Conservation (phyloP, 1,284 basidiomycete species). For the Malassezia sp. region DNA sequence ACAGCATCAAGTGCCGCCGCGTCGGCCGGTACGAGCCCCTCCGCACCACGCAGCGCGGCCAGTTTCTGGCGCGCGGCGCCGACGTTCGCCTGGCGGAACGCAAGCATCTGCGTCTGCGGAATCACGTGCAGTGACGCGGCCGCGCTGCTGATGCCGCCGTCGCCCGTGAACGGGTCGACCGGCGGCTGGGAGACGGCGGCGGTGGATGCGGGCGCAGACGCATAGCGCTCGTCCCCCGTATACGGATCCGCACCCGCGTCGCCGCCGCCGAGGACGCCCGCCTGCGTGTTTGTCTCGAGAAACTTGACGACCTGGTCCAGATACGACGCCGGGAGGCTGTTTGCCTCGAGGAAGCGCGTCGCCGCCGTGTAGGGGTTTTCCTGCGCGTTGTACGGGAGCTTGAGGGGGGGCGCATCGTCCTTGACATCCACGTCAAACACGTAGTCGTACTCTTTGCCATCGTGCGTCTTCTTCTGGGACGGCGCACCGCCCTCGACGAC, state of each 20-base stretch:
- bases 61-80: slow-evolving; percentile 72
- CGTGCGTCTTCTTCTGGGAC: slow-evolving; percentile 69
- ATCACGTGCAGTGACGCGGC: slow-evolving; percentile 27
- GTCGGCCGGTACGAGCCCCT: slow-evolving; percentile 57
- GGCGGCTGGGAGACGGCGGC: slow-evolving; percentile 43
- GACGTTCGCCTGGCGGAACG: slow-evolving; percentile 81
- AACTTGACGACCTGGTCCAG: slow-evolving; percentile 84
- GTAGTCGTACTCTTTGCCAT: slow-evolving; percentile 90
- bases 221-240: slow-evolving; percentile 67
- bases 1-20: slow-evolving; percentile 60
- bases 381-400: slow-evolving; percentile 71
- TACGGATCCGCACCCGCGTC: slow-evolving; percentile 71
- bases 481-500: slow-evolving; percentile 87
- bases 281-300: slow-evolving; percentile 75
- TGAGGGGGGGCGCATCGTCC: slow-evolving; percentile 81
- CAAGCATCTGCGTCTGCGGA: slow-evolving; percentile 48
- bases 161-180: slow-evolving; percentile 29
- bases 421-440: slow-evolving; percentile 96
- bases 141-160: slow-evolving; percentile 29
- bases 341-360: slow-evolving; percentile 69
- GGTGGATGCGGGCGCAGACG: slow-evolving; percentile 46
- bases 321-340: slow-evolving; percentile 73
- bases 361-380: slow-evolving; percentile 88
- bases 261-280: slow-evolving; percentile 57
- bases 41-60: slow-evolving; percentile 63